Base-by-base conservation (phyloP, 495 filamentous ascomycete genomes). In the Talaromyces nanjingensis region DNA sequence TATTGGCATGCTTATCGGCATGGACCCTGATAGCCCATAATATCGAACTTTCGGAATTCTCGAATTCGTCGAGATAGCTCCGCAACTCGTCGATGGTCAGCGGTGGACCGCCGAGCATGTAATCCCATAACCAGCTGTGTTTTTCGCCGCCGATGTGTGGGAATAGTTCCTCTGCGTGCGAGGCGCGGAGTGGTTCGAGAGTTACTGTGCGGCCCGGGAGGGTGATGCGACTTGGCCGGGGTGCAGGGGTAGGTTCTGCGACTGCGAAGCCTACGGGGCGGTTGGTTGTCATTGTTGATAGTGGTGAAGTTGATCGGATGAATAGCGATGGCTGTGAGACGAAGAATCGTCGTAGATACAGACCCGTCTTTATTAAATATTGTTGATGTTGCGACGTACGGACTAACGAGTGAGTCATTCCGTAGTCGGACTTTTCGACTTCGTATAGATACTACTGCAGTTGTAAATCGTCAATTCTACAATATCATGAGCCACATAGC, bases 91-190 rank as follows among this genome's bases (percentile, higher is more conserved):
- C 64, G 14, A 73, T 29, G 4, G 78, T 68, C 5, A 63, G 6
- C 63, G 72, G 81, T 0, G 81, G 81, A 0, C 76, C 82, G 29
- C 70, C 67, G 6, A 66, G 64, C 68, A 85, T 70, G 67, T 82
- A 84, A 42, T 76, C 74, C 76, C 80, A 85, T 4, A 84, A 71
- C 22, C 73, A 64, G 2, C 67, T 66, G 49, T 74, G 70, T 16
- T 71, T 66, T 3, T 64, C 65, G 9, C 75, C 77, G 25, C 76
- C 72, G 53, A 80, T 62, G 11, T 74, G 67, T 37, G 68, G 66
- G 61, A 72, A 83, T 16, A 84, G 72, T 2, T 71, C 71, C 45
- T 72, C 67, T 12, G 75, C 69, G 54, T 84, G 79, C 6, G 68
- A 63, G 12, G 64, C 53, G 0, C 64, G 63, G 16, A 84, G 68